A percentile compares a stretch with the other conserved stretches of the same genome.
These are phyloP conservation scores for Micractinium sp. DNA, from an alignment of 139 green algal genomes.

Conservation along the genomic window DNA sequence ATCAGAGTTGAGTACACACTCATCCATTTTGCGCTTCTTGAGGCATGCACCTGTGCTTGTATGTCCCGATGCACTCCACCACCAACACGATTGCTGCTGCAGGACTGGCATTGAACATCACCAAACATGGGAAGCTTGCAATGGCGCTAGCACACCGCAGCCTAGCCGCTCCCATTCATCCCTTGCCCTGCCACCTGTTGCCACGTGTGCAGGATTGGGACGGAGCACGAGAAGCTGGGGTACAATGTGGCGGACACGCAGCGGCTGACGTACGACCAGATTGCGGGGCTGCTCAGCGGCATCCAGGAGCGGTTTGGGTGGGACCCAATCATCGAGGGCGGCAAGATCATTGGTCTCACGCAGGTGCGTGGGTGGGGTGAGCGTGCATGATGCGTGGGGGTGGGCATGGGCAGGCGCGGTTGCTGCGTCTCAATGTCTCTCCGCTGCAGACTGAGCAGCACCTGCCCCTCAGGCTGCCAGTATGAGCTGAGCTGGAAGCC, in stretches of 20 bases:
- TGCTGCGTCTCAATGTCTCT: no score
- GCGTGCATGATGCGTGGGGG: no score
- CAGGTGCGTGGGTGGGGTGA: not conserved
- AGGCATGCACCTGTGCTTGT: no score
- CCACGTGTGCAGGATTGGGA: slow-evolving; percentile 88
- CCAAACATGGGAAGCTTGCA: no score
- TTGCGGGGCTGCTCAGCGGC: slow-evolving; percentile 78
- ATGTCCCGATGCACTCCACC: no score
- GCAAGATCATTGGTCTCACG: slow-evolving; percentile 84
- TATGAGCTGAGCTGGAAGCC: not conserved
- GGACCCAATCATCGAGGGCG: slow-evolving; percentile 89
- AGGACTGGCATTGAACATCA: no score
- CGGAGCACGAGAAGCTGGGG: slow-evolving; percentile 98
- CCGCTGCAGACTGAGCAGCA: not conserved
- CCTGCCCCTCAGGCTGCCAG: not conserved
- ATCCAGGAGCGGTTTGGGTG: slow-evolving; percentile 85
- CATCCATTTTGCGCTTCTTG: no score
- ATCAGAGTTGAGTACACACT: no score
- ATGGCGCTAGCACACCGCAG: no score
- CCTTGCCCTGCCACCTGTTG: not conserved
- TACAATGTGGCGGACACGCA: slow-evolving; percentile 75
- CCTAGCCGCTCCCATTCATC: not conserved
- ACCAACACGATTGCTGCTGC: no score
- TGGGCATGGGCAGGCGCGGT: no score
- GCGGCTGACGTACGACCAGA: slow-evolving; percentile 83